Evolutionary conservation across 768 basidiomycete genomes (phyloP), one percentile per base, ranked within the genome.

Genomic region (Mycena albidolilacea): DNA sequence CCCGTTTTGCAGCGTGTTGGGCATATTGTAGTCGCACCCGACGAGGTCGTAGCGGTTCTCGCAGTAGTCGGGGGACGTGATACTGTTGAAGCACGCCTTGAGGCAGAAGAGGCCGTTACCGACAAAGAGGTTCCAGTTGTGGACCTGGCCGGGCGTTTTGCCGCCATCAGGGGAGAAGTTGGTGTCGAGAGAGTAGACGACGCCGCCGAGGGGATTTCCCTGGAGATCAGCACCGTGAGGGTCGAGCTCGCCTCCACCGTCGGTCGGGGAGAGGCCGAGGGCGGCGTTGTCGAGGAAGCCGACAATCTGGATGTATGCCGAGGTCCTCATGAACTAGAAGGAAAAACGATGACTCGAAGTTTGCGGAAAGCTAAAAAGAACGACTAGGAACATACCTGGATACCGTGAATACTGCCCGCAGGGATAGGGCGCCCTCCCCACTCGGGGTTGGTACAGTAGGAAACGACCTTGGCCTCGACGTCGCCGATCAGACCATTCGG

Each of bases 201-300:
- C 64, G 57, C 64, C 63, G 50, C 70, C 70, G 70, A 71, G 70
- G 44, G 70, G 70, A 12, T 71, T 71, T 11, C 70, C 70, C 69
- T 63, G 71, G 48, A 82, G 77, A 70, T 83, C 82, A 57, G 92
- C 91, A 62, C 91, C 92, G 73, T 91, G 90, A 21, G 91, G 88
- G 78, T 93, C 91, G 54, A 93, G 86, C 80, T 94, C 93, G 55
- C 93, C 93, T 76, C 93, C 93, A 41, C 73, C 86, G 76, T 94
- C 93, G 19, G 71, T 78, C 0, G 76, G 9, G 0, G 78, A 69
- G 23, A 94, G 73, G 82, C 92, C 84, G 75, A 94, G 77, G 62
- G 79, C 75, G 3, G 81, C 81, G 57, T 61, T 65, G 64, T 71
- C 70, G 46, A 71, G 60, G 50, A 65, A 71, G 48, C 70, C 70